These are phyloP conservation scores for Stephania cephalantha DNA, from an alignment of 164 flowering plant species.

Conservation along the genomic window DNA sequence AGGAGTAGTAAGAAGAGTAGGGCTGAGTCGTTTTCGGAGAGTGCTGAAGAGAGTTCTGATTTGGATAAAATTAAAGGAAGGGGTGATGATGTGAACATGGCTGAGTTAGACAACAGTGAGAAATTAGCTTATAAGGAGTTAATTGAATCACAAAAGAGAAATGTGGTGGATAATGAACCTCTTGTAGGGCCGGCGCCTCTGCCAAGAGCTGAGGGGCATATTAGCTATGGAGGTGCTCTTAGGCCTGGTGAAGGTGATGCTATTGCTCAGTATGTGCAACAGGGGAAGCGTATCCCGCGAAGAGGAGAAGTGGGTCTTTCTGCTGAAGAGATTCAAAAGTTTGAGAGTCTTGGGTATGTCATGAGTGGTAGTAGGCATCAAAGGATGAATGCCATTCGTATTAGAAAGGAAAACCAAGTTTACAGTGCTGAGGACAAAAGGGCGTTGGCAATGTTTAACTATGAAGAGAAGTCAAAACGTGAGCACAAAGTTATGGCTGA, in stretches of 20 bases:
- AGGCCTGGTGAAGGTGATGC: constrained; percentile 99
- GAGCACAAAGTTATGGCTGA: constrained; percentile 98
- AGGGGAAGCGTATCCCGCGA: constrained; percentile 95
- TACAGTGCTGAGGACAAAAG: constrained; percentile 97
- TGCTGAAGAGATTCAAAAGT: constrained; percentile 92
- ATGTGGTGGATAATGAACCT: constrained; percentile 56
- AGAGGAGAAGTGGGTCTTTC: constrained; percentile 99
- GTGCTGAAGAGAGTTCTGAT: constrained; percentile 22
- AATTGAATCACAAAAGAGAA: constrained; percentile 69
- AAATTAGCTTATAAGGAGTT: constrained; percentile 60
- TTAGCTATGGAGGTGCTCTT: constrained; percentile 97
- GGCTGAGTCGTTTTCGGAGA: constrained; percentile 30
- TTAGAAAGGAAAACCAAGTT: constrained; percentile 97
- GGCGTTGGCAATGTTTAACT: constrained; percentile 87
- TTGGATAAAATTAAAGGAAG: constrained; percentile 22
- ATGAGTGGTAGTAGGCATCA: constrained; percentile 99
- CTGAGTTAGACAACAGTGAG: constrained; percentile 43
- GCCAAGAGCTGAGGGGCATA: constrained; percentile 95
- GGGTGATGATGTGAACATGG: constrained; percentile 21
- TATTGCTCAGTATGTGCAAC: constrained; percentile 96
- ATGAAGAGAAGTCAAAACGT: constrained; percentile 88
- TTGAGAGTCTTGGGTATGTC: constrained; percentile 89
- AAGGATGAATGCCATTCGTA: constrained; percentile 98
- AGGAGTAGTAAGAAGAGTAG: constrained; percentile 31
- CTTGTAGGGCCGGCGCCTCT: constrained; percentile 84